Percentiles rank a stretch among this genome's conserved stretches.
Evolutionary conservation across 2,329 filamentous ascomycete genomes (phyloP).

Genomic region (Domatiomyces globalis): DNA sequence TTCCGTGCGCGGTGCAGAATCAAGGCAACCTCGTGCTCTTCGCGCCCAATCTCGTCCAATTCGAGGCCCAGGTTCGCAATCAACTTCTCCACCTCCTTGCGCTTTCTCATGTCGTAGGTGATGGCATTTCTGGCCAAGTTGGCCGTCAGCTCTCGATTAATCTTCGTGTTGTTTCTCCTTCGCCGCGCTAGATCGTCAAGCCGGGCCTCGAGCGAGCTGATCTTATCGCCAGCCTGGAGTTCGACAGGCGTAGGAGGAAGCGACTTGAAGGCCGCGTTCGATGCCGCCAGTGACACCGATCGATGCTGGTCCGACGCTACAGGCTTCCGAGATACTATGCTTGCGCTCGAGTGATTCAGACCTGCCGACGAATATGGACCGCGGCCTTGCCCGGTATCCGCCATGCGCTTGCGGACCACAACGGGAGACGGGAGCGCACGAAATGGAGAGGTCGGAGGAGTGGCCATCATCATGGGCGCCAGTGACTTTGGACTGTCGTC

Average conservation of each 20-base stretch:
- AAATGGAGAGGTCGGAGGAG: conserved; percentile 24
- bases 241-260: conserved; percentile 51
- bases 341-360: conserved; percentile 15
- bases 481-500: conserved; percentile 27
- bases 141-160: conserved; percentile 64
- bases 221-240: conserved; percentile 45
- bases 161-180: conserved; percentile 54
- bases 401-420: conserved; percentile 26
- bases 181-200: conserved; percentile 52
- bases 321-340: conserved; percentile 24
- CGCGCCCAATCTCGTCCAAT: conserved; percentile 56
- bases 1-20: conserved; percentile 62
- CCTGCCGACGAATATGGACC: conserved; percentile 23
- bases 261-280: conserved; percentile 32
- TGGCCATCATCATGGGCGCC: conserved; percentile 27
- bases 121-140: conserved; percentile 60
- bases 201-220: conserved; percentile 52
- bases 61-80: conserved; percentile 52
- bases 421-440: conserved; percentile 22
- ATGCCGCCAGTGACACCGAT: conserved; percentile 27
- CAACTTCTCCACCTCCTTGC: conserved; percentile 44
- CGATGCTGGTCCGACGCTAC: conserved; percentile 22
- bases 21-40: conserved; percentile 67
- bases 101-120: conserved; percentile 50
- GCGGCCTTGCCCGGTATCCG: conserved; percentile 20